Evolutionary conservation across 768 basidiomycete genomes (phyloP).

Genomic region (Suillus bovinus): DNA sequence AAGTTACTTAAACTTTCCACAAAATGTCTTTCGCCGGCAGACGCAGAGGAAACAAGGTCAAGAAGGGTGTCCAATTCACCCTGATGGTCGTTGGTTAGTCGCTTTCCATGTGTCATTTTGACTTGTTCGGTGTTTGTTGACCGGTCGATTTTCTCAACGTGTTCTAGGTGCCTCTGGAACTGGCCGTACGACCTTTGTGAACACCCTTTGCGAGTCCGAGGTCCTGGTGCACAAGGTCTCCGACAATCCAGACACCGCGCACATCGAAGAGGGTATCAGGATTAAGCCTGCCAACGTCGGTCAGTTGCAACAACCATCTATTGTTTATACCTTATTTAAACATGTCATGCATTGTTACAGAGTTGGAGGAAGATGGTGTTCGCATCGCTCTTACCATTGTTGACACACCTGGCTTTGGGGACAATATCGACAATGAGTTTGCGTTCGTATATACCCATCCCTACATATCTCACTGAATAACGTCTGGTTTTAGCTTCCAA

Average conservation of each 20-base stretch:
- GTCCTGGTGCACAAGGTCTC: slow-evolving; percentile 86
- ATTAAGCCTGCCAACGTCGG: slow-evolving; percentile 96
- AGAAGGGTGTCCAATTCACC: slow-evolving; percentile 99
- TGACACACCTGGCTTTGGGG: slow-evolving; percentile 98
- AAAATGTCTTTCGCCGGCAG: slow-evolving; percentile 85
- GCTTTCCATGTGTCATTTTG: background rate
- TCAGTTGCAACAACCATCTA: slow-evolving; percentile 28
- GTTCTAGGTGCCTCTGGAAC: slow-evolving; percentile 90
- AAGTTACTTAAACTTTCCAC: slow-evolving; percentile 19
- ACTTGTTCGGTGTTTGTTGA: slow-evolving; percentile 21
- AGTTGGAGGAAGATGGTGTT: slow-evolving; percentile 98
- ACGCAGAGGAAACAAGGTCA: slow-evolving; percentile 92
- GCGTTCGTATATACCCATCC: slow-evolving; percentile 59
- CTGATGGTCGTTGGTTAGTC: slow-evolving; percentile 94
- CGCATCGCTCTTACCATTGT: slow-evolving; percentile 98
- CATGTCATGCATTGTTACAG: slow-evolving; percentile 40
- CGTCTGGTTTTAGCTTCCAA: slow-evolving; percentile 66
- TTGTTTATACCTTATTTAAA: background rate
- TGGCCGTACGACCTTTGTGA: slow-evolving; percentile 97
- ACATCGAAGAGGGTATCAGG: slow-evolving; percentile 90
- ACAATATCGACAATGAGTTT: slow-evolving; percentile 98
- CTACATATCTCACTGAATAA: slow-evolving; percentile 9
- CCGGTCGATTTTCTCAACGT: slow-evolving; percentile 10
- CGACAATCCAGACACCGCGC: slow-evolving; percentile 84
- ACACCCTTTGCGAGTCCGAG: slow-evolving; percentile 97